Percentiles rank a stretch among this genome's conserved stretches.
phyloP scores from a whole-genome alignment of 805 yeast species.

The Candida manassasensis region DNA sequence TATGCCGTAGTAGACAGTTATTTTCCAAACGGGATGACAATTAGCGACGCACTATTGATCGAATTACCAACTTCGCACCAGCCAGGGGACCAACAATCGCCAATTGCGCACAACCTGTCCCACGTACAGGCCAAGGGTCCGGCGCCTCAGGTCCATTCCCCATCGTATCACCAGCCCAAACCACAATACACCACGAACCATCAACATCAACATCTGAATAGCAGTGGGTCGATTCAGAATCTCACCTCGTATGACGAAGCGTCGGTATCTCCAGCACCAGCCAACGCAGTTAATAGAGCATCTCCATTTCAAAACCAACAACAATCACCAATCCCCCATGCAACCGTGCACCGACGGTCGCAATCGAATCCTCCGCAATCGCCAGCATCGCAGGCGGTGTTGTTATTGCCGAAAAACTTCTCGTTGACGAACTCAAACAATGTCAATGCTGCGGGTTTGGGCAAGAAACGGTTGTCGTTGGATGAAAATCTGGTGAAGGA shows the following conservation, averaged over 20 bases:
- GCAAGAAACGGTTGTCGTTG: slow-evolving; percentile 21
- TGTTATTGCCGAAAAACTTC: slow-evolving; percentile 47
- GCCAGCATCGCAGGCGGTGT: slow-evolving; percentile 38
- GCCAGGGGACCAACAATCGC: slow-evolving; percentile 1
- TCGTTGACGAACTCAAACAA: slow-evolving; percentile 22
- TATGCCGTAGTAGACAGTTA: slow-evolving; percentile 54
- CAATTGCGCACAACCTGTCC: not conserved
- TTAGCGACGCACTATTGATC: slow-evolving; percentile 60
- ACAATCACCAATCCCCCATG: slow-evolving; percentile 15
- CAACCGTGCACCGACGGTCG: slow-evolving; percentile 24
- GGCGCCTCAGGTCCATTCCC: not conserved
- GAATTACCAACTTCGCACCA: slow-evolving; percentile 34
- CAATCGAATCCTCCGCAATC: slow-evolving; percentile 25
- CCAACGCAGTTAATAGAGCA: not conserved
- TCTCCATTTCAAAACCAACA: slow-evolving; percentile 5
- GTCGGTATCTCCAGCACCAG: slow-evolving; percentile 21
- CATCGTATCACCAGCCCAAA: slow-evolving; percentile 21
- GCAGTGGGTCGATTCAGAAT: slow-evolving; percentile 3
- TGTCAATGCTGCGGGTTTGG: not conserved
- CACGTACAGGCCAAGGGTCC: slow-evolving; percentile 4
- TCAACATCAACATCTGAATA: not conserved
- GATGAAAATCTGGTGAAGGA: slow-evolving; percentile 16
- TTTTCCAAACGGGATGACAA: slow-evolving; percentile 64
- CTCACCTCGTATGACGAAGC: slow-evolving; percentile 16
- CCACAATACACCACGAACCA: slow-evolving; percentile 19